Base-by-base conservation (phyloP, 2,329 filamentous ascomycete genomes). In the Trichoderma atroviride region DNA sequence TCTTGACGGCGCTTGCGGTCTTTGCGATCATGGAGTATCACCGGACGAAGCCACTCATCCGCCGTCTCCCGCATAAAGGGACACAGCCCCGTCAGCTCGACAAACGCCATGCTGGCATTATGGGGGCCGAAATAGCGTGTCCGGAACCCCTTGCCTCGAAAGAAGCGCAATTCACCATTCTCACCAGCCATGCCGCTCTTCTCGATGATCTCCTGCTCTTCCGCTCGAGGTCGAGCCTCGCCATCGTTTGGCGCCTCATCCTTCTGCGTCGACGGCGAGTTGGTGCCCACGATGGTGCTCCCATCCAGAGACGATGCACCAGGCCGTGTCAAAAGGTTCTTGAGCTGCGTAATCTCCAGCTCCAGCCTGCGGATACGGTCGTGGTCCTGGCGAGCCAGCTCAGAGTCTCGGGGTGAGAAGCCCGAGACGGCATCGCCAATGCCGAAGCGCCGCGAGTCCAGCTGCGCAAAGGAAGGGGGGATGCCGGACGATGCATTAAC, bases 61-160 rank as follows among this genome's bases (percentile, higher is more conserved):
- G 87, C 86, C 0, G 86, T 88, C 78, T 89, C 86, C 72, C 84
- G 85, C 87, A 89, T 89, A 70, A 89, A 89, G 16, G 86, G 84
- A 57, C 83, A 86, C 57, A 89, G 80, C 2, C 87, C 87, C 2
- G 85, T 84, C 73, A 87, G 79, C 80, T 88, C 86, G 61, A 85
- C 83, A 74, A 89, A 87, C 13, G 87, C 87, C 78, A 88, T 85
- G 78, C 84, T 88, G 56, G 86, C 85, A 72, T 88, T 89, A 76
- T 88, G 85, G 3, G 86, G 86, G 2, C 87, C 86, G 73, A 86
- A 87, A 75, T 88, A 89, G 71, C 86, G 83, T 3, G 85, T 88
- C 73, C 86, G 85, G 76, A 88, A 88, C 71, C 86, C 85, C 74
- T 87, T 86, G 68, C 86, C 85, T 35, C 85, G 81, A 76, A 88